Conservation (phyloP, 352 stramenopile species). For the Peronosclerospora sorghi region DNA sequence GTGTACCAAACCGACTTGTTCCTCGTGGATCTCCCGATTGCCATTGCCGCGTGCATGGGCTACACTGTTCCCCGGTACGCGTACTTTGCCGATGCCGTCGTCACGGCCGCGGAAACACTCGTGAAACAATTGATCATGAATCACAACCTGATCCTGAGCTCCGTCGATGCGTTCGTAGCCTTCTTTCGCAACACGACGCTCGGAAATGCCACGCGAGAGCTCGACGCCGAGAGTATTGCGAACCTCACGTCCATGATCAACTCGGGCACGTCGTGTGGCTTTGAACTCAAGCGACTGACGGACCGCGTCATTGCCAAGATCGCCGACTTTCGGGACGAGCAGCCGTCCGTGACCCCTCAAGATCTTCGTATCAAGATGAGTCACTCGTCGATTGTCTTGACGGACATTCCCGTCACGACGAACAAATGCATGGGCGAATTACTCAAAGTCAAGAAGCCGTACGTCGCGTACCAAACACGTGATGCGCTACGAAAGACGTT, state of each 20-base stretch:
- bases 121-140: constrained; percentile 31
- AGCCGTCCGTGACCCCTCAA: constrained; percentile 13
- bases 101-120: constrained; percentile 23
- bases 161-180: constrained; percentile 19
- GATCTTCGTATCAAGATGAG: constrained; percentile 33
- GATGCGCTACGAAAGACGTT: constrained; percentile 43
- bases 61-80: constrained; percentile 15
- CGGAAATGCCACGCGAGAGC: constrained; percentile 9
- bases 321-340: constrained; percentile 24
- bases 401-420: constrained; percentile 32
- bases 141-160: constrained; percentile 28
- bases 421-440: constrained; percentile 34
- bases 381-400: constrained; percentile 30
- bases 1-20: constrained; percentile 50
- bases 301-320: constrained; percentile 36
- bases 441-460: constrained; percentile 18
- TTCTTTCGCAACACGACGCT: constrained; percentile 17
- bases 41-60: constrained; percentile 37
- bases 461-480: constrained; percentile 28
- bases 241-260: constrained; percentile 29
- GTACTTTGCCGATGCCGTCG: constrained; percentile 22
- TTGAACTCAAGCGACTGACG: constrained; percentile 30
- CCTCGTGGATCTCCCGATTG: constrained; percentile 39
- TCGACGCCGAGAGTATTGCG: constrained; percentile 16
- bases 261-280: constrained; percentile 26